Evolutionary conservation across 164 flowering plant species (phyloP).

Genomic region (Piper longum): DNA sequence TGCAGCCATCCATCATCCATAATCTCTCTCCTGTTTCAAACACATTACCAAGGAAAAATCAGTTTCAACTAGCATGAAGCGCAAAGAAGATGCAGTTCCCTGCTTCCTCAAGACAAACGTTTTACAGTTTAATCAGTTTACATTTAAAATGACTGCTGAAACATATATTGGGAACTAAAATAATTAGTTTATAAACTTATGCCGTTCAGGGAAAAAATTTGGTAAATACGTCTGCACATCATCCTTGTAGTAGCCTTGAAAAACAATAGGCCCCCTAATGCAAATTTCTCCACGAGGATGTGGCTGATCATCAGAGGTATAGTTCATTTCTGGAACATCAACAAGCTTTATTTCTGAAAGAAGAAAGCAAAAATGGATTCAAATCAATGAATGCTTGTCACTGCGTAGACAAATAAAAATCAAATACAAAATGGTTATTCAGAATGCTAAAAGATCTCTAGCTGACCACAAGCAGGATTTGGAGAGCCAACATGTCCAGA

Average conservation of each 20-base stretch:
- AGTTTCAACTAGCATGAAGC: not conserved
- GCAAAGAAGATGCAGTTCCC: not conserved
- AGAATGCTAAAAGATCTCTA: not conserved
- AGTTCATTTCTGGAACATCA: conserved; percentile 97
- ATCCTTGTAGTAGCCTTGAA: conserved; percentile 80
- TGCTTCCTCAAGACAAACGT: not conserved
- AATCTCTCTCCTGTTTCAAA: conserved; percentile 61
- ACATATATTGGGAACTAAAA: not conserved
- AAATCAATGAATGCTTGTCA: not conserved
- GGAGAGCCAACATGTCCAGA: conserved; percentile 96
- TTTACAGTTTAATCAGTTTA: not conserved
- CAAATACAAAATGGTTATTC: not conserved
- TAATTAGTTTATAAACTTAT: too few species aligned
- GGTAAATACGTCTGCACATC: conserved; percentile 73
- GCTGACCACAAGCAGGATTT: conserved; percentile 85
- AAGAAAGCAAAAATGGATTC: not conserved
- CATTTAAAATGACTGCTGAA: not conserved
- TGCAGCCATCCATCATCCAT: conserved; percentile 91
- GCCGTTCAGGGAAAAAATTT: not conserved
- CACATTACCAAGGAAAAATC: conserved; percentile 1
- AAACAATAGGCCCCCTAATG: conserved; percentile 81
- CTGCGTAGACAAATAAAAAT: not conserved
- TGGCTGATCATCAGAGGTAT: conserved; percentile 79
- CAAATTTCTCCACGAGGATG: conserved; percentile 94
- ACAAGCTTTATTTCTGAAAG: conserved; percentile 77